Evolutionary conservation across 257 asterid species (phyloP).

Genomic region (Plantago elongata): DNA sequence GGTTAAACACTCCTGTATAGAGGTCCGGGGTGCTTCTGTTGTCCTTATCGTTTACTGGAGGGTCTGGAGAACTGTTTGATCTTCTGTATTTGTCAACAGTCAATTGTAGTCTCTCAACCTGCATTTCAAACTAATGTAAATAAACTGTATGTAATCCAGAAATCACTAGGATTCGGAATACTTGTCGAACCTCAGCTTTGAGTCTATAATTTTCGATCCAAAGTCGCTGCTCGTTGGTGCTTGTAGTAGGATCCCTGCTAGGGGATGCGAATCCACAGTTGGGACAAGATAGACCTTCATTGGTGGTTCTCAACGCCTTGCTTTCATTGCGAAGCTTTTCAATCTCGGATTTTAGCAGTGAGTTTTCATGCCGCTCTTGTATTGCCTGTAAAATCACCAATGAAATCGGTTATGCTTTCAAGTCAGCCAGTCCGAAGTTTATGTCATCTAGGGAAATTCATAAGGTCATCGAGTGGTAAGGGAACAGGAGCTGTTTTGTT

Average conservation of each 20-base stretch:
- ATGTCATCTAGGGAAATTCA: too few relatives aligned
- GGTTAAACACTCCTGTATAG: constrained; percentile 31
- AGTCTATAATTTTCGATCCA: constrained; percentile 69
- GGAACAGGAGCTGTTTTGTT: too few relatives aligned
- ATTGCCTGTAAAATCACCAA: constrained; percentile 48
- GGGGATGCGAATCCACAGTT: constrained; percentile 54
- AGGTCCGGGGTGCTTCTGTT: constrained; percentile 40
- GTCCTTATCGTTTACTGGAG: constrained; percentile 48
- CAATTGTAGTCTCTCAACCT: constrained; percentile 66
- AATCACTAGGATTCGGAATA: background rate
- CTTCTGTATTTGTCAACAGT: constrained; percentile 44
- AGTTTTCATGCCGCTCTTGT: constrained; percentile 89
- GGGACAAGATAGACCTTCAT: constrained; percentile 49
- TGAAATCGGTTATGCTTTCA: too few relatives aligned
- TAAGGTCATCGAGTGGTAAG: too few relatives aligned
- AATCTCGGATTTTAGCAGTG: constrained; percentile 60
- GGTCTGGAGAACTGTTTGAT: constrained; percentile 41
- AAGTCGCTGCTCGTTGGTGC: constrained; percentile 52
- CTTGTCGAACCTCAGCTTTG: constrained; percentile 60
- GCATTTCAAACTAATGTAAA: constrained; percentile 15
- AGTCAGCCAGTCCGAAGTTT: too few relatives aligned
- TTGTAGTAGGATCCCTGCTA: constrained; percentile 26
- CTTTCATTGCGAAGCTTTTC: constrained; percentile 72
- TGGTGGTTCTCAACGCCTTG: constrained; percentile 42
- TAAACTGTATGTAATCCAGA: background rate